Percentiles rank a stretch among this genome's conserved stretches.
phyloP scores from a whole-genome alignment of 2,329 filamentous ascomycete genomes.

The Trichoderma koningii region DNA sequence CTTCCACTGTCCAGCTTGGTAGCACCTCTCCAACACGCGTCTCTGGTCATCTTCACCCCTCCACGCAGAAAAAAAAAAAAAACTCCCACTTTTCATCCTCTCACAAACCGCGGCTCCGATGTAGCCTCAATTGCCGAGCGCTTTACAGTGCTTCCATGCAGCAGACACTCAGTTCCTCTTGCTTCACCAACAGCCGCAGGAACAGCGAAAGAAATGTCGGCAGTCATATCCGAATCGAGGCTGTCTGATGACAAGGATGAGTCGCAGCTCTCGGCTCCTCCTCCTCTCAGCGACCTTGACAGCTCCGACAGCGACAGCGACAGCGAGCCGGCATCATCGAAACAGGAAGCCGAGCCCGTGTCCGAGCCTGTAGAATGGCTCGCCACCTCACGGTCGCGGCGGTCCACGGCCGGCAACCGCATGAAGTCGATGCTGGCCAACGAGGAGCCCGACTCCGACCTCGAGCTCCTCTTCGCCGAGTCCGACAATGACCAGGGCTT shows the following conservation, averaged over 20 bases:
- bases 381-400: slow-evolving; percentile 70
- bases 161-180: not conserved
- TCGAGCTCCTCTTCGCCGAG: slow-evolving; percentile 76
- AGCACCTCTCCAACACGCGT: slow-evolving; percentile 14
- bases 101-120: slow-evolving; percentile 11
- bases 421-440: slow-evolving; percentile 77
- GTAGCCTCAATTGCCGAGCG: slow-evolving; percentile 7
- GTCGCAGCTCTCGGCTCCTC: slow-evolving; percentile 37
- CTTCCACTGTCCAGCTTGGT: slow-evolving; percentile 1
- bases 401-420: slow-evolving; percentile 81
- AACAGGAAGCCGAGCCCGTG: slow-evolving; percentile 25
- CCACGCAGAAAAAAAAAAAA: not conserved
- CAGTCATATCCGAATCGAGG: slow-evolving; percentile 38
- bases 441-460: slow-evolving; percentile 67
- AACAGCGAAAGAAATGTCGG: slow-evolving; percentile 14
- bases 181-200: not conserved
- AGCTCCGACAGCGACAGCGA: slow-evolving; percentile 35
- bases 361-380: slow-evolving; percentile 62
- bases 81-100: not conserved
- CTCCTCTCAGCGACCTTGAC: slow-evolving; percentile 29
- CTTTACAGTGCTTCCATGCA: slow-evolving; percentile 4
- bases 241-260: slow-evolving; percentile 41
- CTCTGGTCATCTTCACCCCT: slow-evolving; percentile 5
- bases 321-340: slow-evolving; percentile 31
- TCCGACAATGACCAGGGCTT: slow-evolving; percentile 70